Evolutionary conservation across 192 early-diverging fungal species (phyloP).

Genomic region (Backusella mclennaniae): DNA sequence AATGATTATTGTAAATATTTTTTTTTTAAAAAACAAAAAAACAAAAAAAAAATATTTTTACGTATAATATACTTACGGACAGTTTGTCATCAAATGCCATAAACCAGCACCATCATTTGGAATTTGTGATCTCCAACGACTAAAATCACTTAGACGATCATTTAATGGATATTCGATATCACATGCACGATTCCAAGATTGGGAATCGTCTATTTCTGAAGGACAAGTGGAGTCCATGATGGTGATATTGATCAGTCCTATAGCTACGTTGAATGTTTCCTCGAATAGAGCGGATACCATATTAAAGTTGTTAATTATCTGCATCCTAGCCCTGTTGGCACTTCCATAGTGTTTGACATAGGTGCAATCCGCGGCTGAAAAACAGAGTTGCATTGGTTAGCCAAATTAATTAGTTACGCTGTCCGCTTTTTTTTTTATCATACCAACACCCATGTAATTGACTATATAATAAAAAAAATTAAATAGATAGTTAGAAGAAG

Average conservation of each 20-base stretch:
- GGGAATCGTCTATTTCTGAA: constrained; percentile 19
- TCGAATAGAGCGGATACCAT: constrained; percentile 82
- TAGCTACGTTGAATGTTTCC: constrained; percentile 77
- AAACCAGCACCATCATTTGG: constrained; percentile 73
- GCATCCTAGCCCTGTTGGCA: constrained; percentile 53
- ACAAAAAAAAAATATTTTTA: neutral
- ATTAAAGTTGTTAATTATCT: constrained; percentile 85
- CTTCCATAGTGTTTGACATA: constrained; percentile 60
- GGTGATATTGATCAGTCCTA: constrained; percentile 79
- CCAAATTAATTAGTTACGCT: neutral
- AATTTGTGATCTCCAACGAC: constrained; percentile 75
- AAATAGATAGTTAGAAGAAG: neutral
- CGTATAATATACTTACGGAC: constrained; percentile 44
- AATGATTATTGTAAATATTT: neutral
- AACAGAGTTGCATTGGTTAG: neutral
- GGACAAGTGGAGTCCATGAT: constrained; percentile 67
- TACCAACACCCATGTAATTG: constrained; percentile 39
- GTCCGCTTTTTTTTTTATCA: neutral
- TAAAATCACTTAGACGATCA: constrained; percentile 83
- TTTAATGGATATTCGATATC: constrained; percentile 65
- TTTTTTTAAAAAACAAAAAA: too few relatives aligned
- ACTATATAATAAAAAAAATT: constrained; percentile 12
- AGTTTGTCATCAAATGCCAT: constrained; percentile 93
- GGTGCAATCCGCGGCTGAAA: constrained; percentile 68
- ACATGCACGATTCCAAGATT: constrained; percentile 82